Conservation (phyloP, 23 red algal species). For the Gracilariopsis chorda region DNA sequence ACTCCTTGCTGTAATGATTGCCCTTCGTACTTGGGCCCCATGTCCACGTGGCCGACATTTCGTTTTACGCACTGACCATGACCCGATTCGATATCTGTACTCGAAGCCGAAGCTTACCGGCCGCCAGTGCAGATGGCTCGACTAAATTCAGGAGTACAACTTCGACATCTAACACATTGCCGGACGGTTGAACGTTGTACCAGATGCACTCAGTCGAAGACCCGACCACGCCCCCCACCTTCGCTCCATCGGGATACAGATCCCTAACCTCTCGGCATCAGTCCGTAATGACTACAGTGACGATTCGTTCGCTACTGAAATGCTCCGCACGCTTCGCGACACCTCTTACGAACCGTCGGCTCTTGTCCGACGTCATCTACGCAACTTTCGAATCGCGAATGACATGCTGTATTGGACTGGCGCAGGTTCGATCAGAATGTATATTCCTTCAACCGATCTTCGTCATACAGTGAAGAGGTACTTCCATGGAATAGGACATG, state of each 20-base stretch:
- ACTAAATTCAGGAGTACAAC: not conserved
- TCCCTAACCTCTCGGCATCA: not conserved
- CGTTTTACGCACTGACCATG: not conserved
- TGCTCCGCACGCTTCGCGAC: not conserved
- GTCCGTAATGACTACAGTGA: not conserved
- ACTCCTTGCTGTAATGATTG: not conserved
- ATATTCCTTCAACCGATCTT: not conserved
- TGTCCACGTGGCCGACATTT: not conserved
- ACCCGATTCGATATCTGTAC: constrained; percentile 24
- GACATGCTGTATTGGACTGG: constrained; percentile 1
- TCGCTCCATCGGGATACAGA: not conserved
- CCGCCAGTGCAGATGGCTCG: not conserved
- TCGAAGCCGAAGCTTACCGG: constrained; percentile 3
- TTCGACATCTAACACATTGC: not conserved
- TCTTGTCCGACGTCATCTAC: no score
- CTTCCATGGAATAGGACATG: not conserved
- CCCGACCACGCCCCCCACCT: not conserved
- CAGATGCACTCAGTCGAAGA: constrained; percentile 11
- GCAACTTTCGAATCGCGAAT: no score
- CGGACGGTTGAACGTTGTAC: not conserved
- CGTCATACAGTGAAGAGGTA: not conserved
- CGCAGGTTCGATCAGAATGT: not conserved
- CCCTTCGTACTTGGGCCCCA: not conserved
- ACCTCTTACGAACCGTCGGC: not conserved
- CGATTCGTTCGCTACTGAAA: not conserved